Evolutionary conservation across 2,329 filamentous ascomycete species (phyloP), one percentile per base, ranked within the genome.

Genomic region (Cercospora janseana): DNA sequence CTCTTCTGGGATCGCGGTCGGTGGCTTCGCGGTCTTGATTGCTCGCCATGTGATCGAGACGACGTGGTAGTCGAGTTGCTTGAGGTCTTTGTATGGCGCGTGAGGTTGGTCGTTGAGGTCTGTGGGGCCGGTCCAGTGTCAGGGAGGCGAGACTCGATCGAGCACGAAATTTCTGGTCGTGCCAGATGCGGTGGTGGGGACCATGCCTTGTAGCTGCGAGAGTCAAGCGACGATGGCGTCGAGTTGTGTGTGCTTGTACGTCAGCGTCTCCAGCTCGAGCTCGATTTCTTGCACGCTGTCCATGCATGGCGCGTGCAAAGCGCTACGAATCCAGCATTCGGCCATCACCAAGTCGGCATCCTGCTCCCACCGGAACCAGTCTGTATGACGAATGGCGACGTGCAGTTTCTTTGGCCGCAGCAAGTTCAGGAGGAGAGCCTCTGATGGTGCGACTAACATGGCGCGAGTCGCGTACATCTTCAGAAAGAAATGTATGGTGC

Each of bases 71-170:
- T 75, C 68, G 6, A 79, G 64, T 12, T 59, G 60, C 0, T 65
- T 61, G 13, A 63, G 58, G 0, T 63, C 63, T 58, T 77, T 74
- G 53, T 79, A 75, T 1, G 73, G 66, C 1, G 67, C 7, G 70
- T 74, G 77, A 5, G 69, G 63, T 21, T 55, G 1, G 0, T 55
- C 42, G 4, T 69, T 58, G 67, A 75, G 72, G 1, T 66, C 69
- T n/a, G 74, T 73, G 9, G 67, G 68, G 0, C 77, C 77, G 1
- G 60, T 70, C 77, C 77, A 79, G 8, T 60, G 59, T 13, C 60
- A 71, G 4, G 60, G 62, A 4, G 42, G 12, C 6, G 37, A 37
- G 2, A 8, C 15, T 4, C 60, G 45, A 8, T 53, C 50, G 26
- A 63, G 51, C 29, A 32, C 29, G 29, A 32, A 32, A 13, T 49